Evolutionary conservation across 2,329 filamentous ascomycete genomes (phyloP).

Genomic region (Beauveria caledonica): DNA sequence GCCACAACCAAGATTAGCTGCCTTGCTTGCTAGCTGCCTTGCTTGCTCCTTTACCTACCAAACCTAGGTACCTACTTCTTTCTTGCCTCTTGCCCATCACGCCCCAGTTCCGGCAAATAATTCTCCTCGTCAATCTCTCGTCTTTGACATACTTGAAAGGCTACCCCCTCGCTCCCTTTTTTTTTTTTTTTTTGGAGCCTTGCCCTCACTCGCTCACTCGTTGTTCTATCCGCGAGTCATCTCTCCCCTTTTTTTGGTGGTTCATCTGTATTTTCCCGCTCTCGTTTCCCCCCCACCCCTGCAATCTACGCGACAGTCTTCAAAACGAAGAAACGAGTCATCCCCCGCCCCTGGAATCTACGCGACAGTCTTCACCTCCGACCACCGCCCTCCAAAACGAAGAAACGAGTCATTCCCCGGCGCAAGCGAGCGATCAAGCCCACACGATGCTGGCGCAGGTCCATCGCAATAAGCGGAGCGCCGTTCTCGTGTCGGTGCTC

Average conservation of each 20-base stretch:
- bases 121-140: not conserved
- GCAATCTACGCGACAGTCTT: not conserved
- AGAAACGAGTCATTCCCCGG: too few relatives aligned
- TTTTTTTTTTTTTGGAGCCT: slow-evolving; percentile 1
- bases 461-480: slow-evolving; percentile 4
- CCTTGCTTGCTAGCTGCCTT: not conserved
- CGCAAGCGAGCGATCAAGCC: too few relatives aligned
- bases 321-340: too few relatives aligned
- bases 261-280: not conserved
- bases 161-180: not conserved
- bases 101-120: too few relatives aligned
- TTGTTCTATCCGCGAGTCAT: not conserved
- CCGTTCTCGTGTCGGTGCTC: slow-evolving; percentile 2
- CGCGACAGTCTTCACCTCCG: not conserved
- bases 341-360: too few relatives aligned
- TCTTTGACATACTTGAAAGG: not conserved
- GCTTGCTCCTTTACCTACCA: not conserved
- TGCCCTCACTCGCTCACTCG: not conserved
- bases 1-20: too few relatives aligned
- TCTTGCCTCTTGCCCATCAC: not conserved
- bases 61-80: not conserved
- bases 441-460: not conserved
- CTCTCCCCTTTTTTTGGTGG: not conserved
- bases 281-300: not conserved
- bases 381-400: too few relatives aligned